These are phyloP conservation scores for Chlorella variabilis DNA, from an alignment of 163 green algal species.

Conservation along the genomic window DNA sequence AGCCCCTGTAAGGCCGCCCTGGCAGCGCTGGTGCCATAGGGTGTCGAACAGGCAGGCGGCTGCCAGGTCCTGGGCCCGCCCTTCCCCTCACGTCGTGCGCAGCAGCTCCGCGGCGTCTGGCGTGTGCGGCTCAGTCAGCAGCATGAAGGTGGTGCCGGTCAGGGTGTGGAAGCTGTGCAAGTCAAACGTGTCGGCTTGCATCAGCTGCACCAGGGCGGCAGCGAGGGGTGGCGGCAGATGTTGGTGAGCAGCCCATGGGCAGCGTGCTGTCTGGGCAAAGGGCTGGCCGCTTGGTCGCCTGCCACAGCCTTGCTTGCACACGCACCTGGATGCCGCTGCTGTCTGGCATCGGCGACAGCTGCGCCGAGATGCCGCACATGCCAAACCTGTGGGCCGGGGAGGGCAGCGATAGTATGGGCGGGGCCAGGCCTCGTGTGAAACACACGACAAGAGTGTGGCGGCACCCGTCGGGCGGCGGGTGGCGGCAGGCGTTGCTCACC, in stretches of 20 bases:
- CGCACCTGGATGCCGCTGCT: conserved; percentile 61
- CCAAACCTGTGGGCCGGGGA: conserved; percentile 76
- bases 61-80: no score
- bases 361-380: conserved; percentile 80
- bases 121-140: conserved; percentile 81
- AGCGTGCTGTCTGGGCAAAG: no score
- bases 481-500: conserved; percentile 56
- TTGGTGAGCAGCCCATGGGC: no score
- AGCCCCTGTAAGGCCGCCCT: no score
- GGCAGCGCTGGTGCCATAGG: no score
- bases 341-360: conserved; percentile 83
- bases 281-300: no score
- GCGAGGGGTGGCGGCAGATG: no score
- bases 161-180: conserved; percentile 93
- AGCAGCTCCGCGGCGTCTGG: conserved; percentile 78
- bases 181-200: conserved; percentile 95
- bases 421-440: no score
- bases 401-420: conserved; percentile 1
- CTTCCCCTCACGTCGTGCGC: conserved; percentile 60
- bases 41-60: no score
- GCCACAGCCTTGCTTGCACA: no score
- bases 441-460: no score
- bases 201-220: conserved; percentile 75
- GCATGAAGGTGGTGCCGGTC: conserved; percentile 95
- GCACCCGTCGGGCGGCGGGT: background rate